These are phyloP conservation scores for Kuraishia hungarica DNA, from an alignment of 805 yeast genomes.

Conservation along the genomic window DNA sequence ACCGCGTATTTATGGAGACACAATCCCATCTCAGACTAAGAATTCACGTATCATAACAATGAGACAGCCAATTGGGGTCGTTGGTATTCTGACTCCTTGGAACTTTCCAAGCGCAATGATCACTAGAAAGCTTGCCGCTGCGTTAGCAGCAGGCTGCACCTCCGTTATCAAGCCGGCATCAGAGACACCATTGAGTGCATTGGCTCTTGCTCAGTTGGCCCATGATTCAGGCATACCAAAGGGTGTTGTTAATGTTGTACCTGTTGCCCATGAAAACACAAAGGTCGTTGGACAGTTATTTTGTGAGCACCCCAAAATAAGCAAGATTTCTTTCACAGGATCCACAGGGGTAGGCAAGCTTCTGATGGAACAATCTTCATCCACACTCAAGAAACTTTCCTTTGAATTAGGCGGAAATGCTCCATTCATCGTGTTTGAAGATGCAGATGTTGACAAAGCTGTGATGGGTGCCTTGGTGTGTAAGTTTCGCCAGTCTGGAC, in stretches of 20 bases:
- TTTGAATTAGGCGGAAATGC: slow-evolving; percentile 80
- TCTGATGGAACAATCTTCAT: slow-evolving; percentile 51
- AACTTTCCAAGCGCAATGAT: slow-evolving; percentile 80
- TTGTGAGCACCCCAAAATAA: slow-evolving; percentile 43
- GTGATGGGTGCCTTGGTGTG: slow-evolving; percentile 56
- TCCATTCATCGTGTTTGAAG: slow-evolving; percentile 68
- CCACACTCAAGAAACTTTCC: slow-evolving; percentile 61
- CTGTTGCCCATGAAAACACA: slow-evolving; percentile 32
- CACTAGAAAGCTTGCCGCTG: slow-evolving; percentile 67
- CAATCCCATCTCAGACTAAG: slow-evolving; percentile 44
- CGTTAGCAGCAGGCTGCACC: slow-evolving; percentile 75
- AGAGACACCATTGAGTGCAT: slow-evolving; percentile 67
- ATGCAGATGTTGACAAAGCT: slow-evolving; percentile 60
- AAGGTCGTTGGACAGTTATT: slow-evolving; percentile 45
- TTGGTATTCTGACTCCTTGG: slow-evolving; percentile 79
- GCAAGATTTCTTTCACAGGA: slow-evolving; percentile 72
- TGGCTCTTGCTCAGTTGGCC: slow-evolving; percentile 55
- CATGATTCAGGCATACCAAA: slow-evolving; percentile 61
- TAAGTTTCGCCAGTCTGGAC: slow-evolving; percentile 72
- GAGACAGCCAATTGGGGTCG: slow-evolving; percentile 75
- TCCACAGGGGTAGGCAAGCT: slow-evolving; percentile 67
- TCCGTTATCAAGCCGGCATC: slow-evolving; percentile 70
- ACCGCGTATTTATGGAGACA: slow-evolving; percentile 58
- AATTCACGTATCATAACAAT: slow-evolving; percentile 44
- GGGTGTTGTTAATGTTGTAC: slow-evolving; percentile 54